Base-by-base conservation (phyloP, 2,329 filamentous ascomycete genomes). In the Monilinia polystroma region DNA sequence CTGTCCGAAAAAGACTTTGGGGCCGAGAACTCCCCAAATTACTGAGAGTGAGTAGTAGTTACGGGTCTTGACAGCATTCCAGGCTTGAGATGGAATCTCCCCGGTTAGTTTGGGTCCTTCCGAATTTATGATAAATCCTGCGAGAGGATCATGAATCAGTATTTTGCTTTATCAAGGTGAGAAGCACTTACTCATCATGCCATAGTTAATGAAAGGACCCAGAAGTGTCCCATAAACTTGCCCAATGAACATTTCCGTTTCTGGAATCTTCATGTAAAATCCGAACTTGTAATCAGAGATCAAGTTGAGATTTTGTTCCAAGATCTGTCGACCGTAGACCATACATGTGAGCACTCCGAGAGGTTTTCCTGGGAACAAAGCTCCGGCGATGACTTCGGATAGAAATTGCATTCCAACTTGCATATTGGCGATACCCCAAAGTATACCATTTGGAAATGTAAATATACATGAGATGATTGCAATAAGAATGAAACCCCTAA, bases 361-460 rank as follows among this genome's bases (percentile, higher is more conserved):
- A 3, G 89, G 89, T 4, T 83, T 83, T 32, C 89, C 89, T 1
- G 71, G 71, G 75, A 77, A 64, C 72, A 78, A 80, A 72, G 82
- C 83, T n/a, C 81, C 81, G 41, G 79, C 77, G 20, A 83, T 77
- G 70, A 82, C 79, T 69, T 82, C 80, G 10, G 79, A 79, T 47
- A 83, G 75, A 56, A 82, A 79, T 68, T 82, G 81, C 11, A 82
- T 75, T 23, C 79, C 79, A 3, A 80, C 79, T 66, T 80, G 78
- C 68, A 80, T 78, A 70, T 81, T 82, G 49, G 81, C 81, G 49
- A 83, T 79, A n/a, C 81, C 82, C 68, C 72, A 73, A 52, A 78
- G 75, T 67, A 78, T 76, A 47, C 69, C 68, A n/a, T 66, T 66
- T 38, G 69, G 68, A 3, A 70, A 62, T 7, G 68, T 57, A 26